A percentile compares a stretch with the other conserved stretches of the same genome.
Conservation (phyloP, 768 basidiomycete genomes). For the Mycena vulgaris region DNA sequence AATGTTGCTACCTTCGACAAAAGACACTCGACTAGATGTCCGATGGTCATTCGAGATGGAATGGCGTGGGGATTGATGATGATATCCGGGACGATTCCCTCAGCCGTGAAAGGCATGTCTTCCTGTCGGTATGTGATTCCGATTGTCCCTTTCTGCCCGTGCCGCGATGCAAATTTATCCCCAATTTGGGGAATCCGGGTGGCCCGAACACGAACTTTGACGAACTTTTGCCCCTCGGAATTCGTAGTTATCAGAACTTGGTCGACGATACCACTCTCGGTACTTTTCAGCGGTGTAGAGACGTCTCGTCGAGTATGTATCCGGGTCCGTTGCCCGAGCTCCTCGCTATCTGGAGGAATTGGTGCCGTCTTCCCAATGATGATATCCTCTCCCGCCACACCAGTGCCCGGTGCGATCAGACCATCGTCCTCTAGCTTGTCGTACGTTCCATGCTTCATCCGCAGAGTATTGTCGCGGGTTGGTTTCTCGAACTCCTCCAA, state of each 20-base stretch:
- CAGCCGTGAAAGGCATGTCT: constrained; percentile 99
- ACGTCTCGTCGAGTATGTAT: constrained; percentile 95
- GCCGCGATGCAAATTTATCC: constrained; percentile 99
- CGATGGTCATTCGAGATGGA: constrained; percentile 99
- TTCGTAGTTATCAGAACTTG: constrained; percentile 98
- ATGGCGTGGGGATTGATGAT: constrained; percentile 99
- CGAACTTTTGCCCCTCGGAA: constrained; percentile 96
- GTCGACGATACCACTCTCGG: constrained; percentile 97
- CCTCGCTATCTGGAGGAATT: constrained; percentile 95
- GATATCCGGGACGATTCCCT: constrained; percentile 97
- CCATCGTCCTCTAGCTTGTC: constrained; percentile 99
- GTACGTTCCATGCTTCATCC: constrained; percentile 98
- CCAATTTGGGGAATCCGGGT: constrained; percentile 98
- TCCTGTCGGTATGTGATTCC: constrained; percentile 99
- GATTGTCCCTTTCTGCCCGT: constrained; percentile 99
- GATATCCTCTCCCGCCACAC: constrained; percentile 97
- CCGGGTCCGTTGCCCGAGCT: constrained; percentile 95
- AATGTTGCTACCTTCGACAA: constrained; percentile 97
- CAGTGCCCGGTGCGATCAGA: constrained; percentile 94
- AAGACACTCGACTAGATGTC: constrained; percentile 98
- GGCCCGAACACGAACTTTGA: constrained; percentile 96
- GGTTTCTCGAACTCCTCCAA: constrained; percentile 99
- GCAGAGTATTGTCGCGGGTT: constrained; percentile 90
- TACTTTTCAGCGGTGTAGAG: constrained; percentile 97
- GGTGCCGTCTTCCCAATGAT: constrained; percentile 99